Percentiles rank a stretch among this genome's conserved stretches.
Conservation (phyloP, 1,284 basidiomycete species). For the Stygiomarasmius scandens region DNA sequence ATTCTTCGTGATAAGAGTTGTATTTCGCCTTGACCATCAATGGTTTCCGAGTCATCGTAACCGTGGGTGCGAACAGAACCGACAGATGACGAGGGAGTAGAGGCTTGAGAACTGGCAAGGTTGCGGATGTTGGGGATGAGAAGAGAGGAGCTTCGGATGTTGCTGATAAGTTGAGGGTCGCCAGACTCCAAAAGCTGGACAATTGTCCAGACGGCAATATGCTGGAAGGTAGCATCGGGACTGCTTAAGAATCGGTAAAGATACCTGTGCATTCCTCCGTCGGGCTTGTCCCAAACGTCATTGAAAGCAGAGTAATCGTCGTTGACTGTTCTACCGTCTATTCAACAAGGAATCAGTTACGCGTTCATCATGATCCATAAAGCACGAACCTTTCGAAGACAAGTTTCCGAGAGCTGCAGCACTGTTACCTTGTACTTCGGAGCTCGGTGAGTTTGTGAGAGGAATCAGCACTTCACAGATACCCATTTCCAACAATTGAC, state of each 20-base stretch:
- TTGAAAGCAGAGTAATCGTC: slow-evolving; percentile 99
- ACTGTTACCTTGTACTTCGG: slow-evolving; percentile 98
- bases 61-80: slow-evolving; percentile 77
- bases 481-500: slow-evolving; percentile 95
- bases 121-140: slow-evolving; percentile 85
- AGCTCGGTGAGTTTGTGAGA: slow-evolving; percentile 92
- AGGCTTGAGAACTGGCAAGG: slow-evolving; percentile 75
- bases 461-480: slow-evolving; percentile 98
- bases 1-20: slow-evolving; percentile 83
- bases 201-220: slow-evolving; percentile 99
- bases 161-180: slow-evolving; percentile 87
- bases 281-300: slow-evolving; percentile 97
- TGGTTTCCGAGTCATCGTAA: slow-evolving; percentile 80
- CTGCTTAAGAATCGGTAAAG: slow-evolving; percentile 93
- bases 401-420: slow-evolving; percentile 97
- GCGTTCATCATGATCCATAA: neutral
- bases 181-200: slow-evolving; percentile 96
- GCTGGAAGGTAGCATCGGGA: slow-evolving; percentile 98
- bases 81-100: slow-evolving; percentile 70
- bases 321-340: slow-evolving; percentile 75
- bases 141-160: slow-evolving; percentile 82
- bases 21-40: slow-evolving; percentile 86
- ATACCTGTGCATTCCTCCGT: slow-evolving; percentile 96
- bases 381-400: slow-evolving; percentile 83
- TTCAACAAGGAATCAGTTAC: neutral